phyloP scores from a whole-genome alignment of 331 rosid species.

The Prunus yedoensis region DNA sequence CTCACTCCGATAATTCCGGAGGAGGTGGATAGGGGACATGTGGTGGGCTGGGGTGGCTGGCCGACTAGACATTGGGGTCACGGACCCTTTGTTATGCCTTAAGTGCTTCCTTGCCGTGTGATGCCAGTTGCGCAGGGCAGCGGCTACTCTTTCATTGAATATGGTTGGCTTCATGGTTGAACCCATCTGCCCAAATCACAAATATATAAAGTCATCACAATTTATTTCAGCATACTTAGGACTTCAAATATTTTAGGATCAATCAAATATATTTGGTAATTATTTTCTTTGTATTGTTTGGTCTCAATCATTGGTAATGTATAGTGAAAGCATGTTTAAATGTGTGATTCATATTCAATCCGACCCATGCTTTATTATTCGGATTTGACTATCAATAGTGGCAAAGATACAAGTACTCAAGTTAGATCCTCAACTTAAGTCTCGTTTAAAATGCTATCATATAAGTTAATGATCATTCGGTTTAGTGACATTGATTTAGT shows the following conservation, averaged over 20 bases:
- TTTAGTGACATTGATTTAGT: neutral
- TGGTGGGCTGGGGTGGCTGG: constrained; percentile 53
- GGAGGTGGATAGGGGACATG: constrained; percentile 60
- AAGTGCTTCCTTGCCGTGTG: constrained; percentile 63
- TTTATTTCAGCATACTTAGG: neutral
- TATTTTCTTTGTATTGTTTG: too few relatives aligned
- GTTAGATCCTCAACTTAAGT: neutral
- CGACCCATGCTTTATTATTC: too few relatives aligned
- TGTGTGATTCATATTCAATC: neutral
- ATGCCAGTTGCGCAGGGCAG: constrained; percentile 81
- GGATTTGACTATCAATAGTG: too few relatives aligned
- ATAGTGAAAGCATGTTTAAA: neutral
- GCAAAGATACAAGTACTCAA: neutral
- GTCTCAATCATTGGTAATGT: neutral
- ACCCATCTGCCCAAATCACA: constrained; percentile 52
- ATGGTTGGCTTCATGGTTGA: constrained; percentile 77
- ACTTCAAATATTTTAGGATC: too few relatives aligned
- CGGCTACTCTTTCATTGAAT: constrained; percentile 75
- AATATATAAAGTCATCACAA: neutral
- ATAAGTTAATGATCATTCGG: neutral
- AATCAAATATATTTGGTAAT: too few relatives aligned
- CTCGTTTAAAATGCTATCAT: neutral
- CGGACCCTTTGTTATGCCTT: constrained; percentile 50
- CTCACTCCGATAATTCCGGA: constrained; percentile 50
- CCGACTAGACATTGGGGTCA: constrained; percentile 59